Conservation (phyloP, 2,329 filamentous ascomycete species). For the Fusarium beomiforme region DNA sequence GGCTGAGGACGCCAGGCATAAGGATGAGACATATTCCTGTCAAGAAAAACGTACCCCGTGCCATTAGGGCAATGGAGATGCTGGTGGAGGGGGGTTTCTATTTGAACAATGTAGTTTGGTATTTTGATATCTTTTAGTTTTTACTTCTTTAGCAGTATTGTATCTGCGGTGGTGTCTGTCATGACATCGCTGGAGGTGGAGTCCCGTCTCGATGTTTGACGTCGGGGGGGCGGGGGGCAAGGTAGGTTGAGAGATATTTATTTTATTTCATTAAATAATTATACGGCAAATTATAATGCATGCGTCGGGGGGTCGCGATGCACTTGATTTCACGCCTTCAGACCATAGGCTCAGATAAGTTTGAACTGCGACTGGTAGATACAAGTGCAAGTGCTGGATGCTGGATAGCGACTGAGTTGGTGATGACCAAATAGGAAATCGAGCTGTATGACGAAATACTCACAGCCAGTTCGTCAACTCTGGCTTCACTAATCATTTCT, state of each 20-base stretch:
- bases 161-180: neutral
- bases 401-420: neutral
- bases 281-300: neutral
- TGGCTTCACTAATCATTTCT: neutral
- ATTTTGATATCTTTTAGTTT: neutral
- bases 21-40: slow-evolving; percentile 39
- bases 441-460: neutral
- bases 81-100: slow-evolving; percentile 13
- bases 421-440: no score
- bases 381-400: no score
- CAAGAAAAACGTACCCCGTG: slow-evolving; percentile 15
- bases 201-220: slow-evolving; percentile 9
- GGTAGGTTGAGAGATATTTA: neutral
- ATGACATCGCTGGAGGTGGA: slow-evolving; percentile 8
- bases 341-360: neutral
- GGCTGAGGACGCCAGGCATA: neutral
- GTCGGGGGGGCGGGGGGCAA: slow-evolving; percentile 12
- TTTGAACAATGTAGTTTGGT: slow-evolving; percentile 21
- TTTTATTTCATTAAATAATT: neutral
- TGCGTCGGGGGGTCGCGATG: neutral
- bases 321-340: neutral
- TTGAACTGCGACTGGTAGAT: neutral
- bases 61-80: slow-evolving; percentile 20
- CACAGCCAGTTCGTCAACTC: neutral
- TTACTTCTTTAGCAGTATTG: slow-evolving; percentile 14